Evolutionary conservation across 1,284 basidiomycete species (phyloP).

Genomic region (Amylostereum chailletii): DNA sequence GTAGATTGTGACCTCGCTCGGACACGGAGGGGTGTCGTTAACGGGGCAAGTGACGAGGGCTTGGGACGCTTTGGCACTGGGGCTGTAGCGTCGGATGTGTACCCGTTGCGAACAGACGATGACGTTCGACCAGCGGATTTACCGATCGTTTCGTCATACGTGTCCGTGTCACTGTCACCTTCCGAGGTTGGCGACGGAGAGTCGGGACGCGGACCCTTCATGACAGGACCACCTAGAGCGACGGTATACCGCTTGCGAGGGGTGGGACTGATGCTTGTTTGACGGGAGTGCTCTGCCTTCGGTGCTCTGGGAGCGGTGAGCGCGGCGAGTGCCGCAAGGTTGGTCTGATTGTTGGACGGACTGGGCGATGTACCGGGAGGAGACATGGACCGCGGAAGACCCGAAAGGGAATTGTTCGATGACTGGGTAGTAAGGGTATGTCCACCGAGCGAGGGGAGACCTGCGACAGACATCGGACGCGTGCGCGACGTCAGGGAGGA

Average conservation of each 20-base stretch:
- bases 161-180: slow-evolving; percentile 27
- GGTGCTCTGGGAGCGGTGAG: slow-evolving; percentile 26
- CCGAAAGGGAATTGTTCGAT: slow-evolving; percentile 21
- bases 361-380: slow-evolving; percentile 13
- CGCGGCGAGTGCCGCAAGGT: not conserved
- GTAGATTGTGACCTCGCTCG: slow-evolving; percentile 47
- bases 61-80: slow-evolving; percentile 1
- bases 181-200: slow-evolving; percentile 29
- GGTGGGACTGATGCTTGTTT: slow-evolving; percentile 55
- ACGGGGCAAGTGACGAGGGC: slow-evolving; percentile 13
- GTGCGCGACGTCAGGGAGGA: slow-evolving; percentile 15
- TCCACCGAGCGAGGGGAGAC: slow-evolving; percentile 8
- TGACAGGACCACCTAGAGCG: slow-evolving; percentile 64
- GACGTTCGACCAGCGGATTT: slow-evolving; percentile 33
- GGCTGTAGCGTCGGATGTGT: no score
- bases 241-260: slow-evolving; percentile 77
- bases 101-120: no score
- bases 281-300: no score
- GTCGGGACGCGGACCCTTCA: slow-evolving; percentile 23
- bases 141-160: slow-evolving; percentile 55
- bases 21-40: slow-evolving; percentile 30
- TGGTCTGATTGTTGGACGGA: slow-evolving; percentile 12
- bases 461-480: slow-evolving; percentile 17
- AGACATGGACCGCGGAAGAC: slow-evolving; percentile 17
- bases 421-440: slow-evolving; percentile 6